A percentile compares a stretch with the other conserved stretches of the same genome.
Evolutionary conservation across 805 yeast species (phyloP).

Genomic region (Ogataea saltuana): DNA sequence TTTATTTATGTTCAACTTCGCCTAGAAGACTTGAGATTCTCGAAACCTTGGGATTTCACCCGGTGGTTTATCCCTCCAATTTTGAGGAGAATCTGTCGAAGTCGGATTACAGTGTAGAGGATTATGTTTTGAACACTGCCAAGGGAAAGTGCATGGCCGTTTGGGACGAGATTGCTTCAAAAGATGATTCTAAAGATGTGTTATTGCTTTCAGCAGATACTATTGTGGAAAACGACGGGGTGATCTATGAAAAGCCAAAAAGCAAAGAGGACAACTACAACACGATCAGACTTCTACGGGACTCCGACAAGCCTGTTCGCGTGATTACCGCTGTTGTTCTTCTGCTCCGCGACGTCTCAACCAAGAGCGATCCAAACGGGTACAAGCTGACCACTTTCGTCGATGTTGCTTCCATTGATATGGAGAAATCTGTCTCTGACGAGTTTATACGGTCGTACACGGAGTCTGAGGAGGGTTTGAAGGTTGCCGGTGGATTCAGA

Average conservation of each 20-base stretch:
- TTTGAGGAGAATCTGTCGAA: conserved; percentile 80
- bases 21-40: conserved; percentile 80
- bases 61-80: conserved; percentile 57
- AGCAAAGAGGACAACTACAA: conserved; percentile 49
- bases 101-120: conserved; percentile 43
- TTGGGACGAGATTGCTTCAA: conserved; percentile 39
- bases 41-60: conserved; percentile 51
- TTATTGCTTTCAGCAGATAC: conserved; percentile 77
- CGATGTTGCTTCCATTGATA: conserved; percentile 33
- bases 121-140: conserved; percentile 75
- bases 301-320: conserved; percentile 43
- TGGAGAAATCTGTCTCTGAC: conserved; percentile 49
- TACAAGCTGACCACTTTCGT: conserved; percentile 24
- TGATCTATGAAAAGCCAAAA: conserved; percentile 81
- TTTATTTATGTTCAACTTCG: conserved; percentile 81
- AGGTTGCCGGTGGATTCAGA: conserved; percentile 92
- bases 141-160: conserved; percentile 66
- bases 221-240: conserved; percentile 56
- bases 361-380: conserved; percentile 12
- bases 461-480: conserved; percentile 66
- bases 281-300: conserved; percentile 49
- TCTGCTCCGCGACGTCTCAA: conserved; percentile 29
- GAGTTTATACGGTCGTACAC: conserved; percentile 64
- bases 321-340: conserved; percentile 59
- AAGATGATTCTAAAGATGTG: conserved; percentile 14